Base-by-base conservation (phyloP, 495 filamentous ascomycete species). In the Hypoxylon subgilvum region DNA sequence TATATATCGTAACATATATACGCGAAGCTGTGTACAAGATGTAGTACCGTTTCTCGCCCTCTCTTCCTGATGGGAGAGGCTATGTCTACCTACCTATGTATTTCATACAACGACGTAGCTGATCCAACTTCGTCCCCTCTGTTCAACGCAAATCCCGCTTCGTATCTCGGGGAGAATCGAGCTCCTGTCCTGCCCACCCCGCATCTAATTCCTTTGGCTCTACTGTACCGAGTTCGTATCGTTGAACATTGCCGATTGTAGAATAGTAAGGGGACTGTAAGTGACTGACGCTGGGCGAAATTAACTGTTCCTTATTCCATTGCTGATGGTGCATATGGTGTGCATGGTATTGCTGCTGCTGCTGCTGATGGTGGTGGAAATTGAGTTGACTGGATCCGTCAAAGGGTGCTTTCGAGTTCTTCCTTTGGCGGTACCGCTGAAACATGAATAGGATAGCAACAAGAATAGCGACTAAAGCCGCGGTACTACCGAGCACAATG, bases 171-270 rank as follows among this genome's bases (percentile, higher is more conserved):
- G 16, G 43, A n/a, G 13, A 17, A 22, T 53, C 42, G 7, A 61
- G 44, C n/a, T 61, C 57, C 7, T 38, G 31, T 25, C 52, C 58
- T 9, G 35, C n/a, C 25, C 35, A 56, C n/a, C 51, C 58, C 34
- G 52, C 40, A 9, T 62, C 58, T 4, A 62, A 31, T 23, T 62
- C 58, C 1, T 22, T 30, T 2, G 58, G 41, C n/a, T 39, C 46
- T 6, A 35, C 39, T 19, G 5, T 10, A 2, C 28, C 51, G 8
- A 62, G 51, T 52, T 62, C 58, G 36, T 51, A 46, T 19, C 32
- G 44, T 27, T 25, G 30, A 25, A 3, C 31, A 13, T 3, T 34
- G 2, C 31, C 44, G 3, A 18, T 7, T 1, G 23, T 7, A 6
- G 43, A 18, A 21, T 32, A 35, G 16, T 55, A 39, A 1, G 52